phyloP scores from a whole-genome alignment of 2,329 filamentous ascomycete genomes.

The Hymenoscyphus fructigenus region DNA sequence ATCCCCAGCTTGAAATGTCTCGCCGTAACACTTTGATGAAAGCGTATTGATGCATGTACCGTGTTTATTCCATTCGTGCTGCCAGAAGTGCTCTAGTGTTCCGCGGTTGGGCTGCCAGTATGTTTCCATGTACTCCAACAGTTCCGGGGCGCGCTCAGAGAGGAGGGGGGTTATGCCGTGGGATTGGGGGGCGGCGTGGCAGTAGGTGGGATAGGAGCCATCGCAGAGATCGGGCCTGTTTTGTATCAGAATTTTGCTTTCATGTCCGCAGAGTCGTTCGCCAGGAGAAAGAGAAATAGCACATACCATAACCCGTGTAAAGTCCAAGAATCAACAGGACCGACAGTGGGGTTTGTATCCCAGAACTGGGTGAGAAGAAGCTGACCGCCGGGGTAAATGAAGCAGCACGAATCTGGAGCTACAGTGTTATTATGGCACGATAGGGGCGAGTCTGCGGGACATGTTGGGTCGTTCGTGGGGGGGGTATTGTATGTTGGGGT shows the following conservation, averaged over 20 bases:
- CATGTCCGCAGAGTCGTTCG: background rate
- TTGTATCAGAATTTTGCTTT: background rate
- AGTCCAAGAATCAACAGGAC: slow-evolving; percentile 70
- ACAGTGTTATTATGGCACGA: slow-evolving; percentile 65
- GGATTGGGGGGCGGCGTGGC: slow-evolving; percentile 61
- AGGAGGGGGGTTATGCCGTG: slow-evolving; percentile 60
- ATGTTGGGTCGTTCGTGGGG: slow-evolving; percentile 28
- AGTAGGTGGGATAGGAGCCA: slow-evolving; percentile 64
- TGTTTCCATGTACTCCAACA: slow-evolving; percentile 63
- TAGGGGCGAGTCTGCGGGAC: slow-evolving; percentile 38
- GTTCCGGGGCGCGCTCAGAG: slow-evolving; percentile 36
- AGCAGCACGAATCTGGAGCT: slow-evolving; percentile 65
- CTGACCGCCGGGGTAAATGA: slow-evolving; percentile 68
- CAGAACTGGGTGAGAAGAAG: slow-evolving; percentile 75
- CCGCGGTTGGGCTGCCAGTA: slow-evolving; percentile 70
- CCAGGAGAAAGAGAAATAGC: background rate
- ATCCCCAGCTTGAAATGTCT: slow-evolving; percentile 24
- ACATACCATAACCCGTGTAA: slow-evolving; percentile 63
- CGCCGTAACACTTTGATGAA: slow-evolving; percentile 61
- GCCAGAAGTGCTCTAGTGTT: slow-evolving; percentile 61
- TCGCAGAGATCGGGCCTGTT: slow-evolving; percentile 59
- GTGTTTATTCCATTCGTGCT: slow-evolving; percentile 75
- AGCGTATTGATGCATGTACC: slow-evolving; percentile 71
- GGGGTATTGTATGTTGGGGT: slow-evolving; percentile 3
- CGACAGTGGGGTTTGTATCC: slow-evolving; percentile 63